Evolutionary conservation across 2,329 filamentous ascomycete species (phyloP).

Genomic region (Trichocomaceae sp.): DNA sequence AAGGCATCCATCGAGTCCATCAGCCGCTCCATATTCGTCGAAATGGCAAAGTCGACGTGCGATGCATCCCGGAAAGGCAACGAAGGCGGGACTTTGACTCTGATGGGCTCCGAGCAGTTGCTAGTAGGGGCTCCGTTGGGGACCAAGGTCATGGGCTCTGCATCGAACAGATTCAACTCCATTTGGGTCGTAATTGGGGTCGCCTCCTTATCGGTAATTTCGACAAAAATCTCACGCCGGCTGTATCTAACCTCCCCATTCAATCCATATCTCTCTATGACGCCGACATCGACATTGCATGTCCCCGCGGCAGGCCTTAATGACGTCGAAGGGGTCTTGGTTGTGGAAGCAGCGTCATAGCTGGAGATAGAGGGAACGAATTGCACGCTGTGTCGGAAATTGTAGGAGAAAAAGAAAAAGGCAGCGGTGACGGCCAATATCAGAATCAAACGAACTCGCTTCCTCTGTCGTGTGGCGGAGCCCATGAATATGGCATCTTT

Average conservation of each 20-base stretch:
- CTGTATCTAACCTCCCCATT: conserved; percentile 5
- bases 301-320: background rate
- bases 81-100: conserved; percentile 42
- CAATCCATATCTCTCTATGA: conserved; percentile 6
- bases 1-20: conserved; percentile 47
- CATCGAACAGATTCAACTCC: conserved; percentile 12
- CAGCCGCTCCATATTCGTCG: conserved; percentile 48
- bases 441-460: conserved; percentile 6
- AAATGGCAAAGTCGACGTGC: conserved; percentile 53
- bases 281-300: conserved; percentile 6
- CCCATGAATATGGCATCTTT: conserved; percentile 9
- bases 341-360: background rate
- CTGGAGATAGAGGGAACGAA: conserved; percentile 1
- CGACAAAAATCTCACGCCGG: conserved; percentile 7
- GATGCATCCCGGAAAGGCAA: conserved; percentile 40
- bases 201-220: conserved; percentile 7
- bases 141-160: background rate
- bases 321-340: background rate
- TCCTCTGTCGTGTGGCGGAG: conserved; percentile 8
- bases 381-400: conserved; percentile 6
- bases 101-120: conserved; percentile 39
- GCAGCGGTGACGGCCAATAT: conserved; percentile 4
- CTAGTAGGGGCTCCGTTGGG: conserved; percentile 14
- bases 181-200: conserved; percentile 1
- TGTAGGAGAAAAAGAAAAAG: conserved; percentile 10